phyloP scores from a whole-genome alignment of 1,284 basidiomycete species.

The Trichosporon sp. region DNA sequence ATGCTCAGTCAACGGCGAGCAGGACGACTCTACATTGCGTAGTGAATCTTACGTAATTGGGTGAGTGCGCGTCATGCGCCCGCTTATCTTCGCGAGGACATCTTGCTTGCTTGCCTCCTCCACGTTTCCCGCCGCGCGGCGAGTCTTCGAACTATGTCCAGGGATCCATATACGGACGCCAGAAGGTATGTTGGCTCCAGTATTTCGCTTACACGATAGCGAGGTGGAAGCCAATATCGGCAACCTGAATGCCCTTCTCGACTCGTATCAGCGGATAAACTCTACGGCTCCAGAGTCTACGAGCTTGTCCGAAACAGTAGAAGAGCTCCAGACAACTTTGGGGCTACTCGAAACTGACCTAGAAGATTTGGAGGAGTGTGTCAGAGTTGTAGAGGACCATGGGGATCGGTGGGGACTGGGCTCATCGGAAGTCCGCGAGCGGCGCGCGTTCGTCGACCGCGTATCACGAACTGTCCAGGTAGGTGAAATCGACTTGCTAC shows the following conservation, averaged over 20 bases:
- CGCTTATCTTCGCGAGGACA: background rate
- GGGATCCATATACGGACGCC: slow-evolving; percentile 46
- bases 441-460: slow-evolving; percentile 67
- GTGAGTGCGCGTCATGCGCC: background rate
- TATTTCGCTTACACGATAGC: slow-evolving; percentile 17
- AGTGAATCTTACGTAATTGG: no score
- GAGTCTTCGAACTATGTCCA: slow-evolving; percentile 27
- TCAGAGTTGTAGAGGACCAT: slow-evolving; percentile 74
- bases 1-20: no score
- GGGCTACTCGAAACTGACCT: slow-evolving; percentile 73
- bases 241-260: slow-evolving; percentile 29
- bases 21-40: no score
- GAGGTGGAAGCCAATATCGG: slow-evolving; percentile 40
- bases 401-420: slow-evolving; percentile 77
- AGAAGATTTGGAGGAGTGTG: slow-evolving; percentile 82
- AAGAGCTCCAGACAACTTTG: slow-evolving; percentile 68
- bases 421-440: slow-evolving; percentile 64
- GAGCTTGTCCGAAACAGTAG: slow-evolving; percentile 24
- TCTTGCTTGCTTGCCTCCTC: background rate
- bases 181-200: slow-evolving; percentile 29
- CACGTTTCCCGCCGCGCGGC: background rate
- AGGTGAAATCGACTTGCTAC: slow-evolving; percentile 40
- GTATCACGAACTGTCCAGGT: slow-evolving; percentile 73
- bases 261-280: slow-evolving; percentile 25
- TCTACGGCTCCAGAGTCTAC: slow-evolving; percentile 4